Conservation (phyloP, 495 filamentous ascomycete genomes). For the Penicillium riverlandense region DNA sequence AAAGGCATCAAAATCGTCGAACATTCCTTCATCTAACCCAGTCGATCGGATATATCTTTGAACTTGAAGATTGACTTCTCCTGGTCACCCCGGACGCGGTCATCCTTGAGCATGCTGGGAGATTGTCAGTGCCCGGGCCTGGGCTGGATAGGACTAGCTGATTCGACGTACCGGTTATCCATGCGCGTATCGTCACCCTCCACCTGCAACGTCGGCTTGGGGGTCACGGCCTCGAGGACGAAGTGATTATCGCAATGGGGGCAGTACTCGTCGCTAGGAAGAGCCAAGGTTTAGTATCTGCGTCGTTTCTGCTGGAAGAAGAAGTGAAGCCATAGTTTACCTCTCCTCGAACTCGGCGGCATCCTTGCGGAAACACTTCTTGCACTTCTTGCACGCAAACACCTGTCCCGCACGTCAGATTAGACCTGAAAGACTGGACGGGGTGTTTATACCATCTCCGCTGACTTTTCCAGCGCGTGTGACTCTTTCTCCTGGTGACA, state of each 20-base stretch:
- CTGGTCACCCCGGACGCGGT: conserved; percentile 60
- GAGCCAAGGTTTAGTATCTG: not conserved
- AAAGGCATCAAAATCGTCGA: conserved; percentile 24
- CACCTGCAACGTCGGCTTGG: conserved; percentile 70
- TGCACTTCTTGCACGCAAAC: conserved; percentile 98
- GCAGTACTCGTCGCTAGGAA: conserved; percentile 85
- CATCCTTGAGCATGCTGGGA: conserved; percentile 86
- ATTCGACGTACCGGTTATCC: conserved; percentile 51
- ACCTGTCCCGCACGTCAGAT: conserved; percentile 21
- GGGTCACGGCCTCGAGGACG: conserved; percentile 77
- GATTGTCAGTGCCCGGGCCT: conserved; percentile 2
- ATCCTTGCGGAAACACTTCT: conserved; percentile 94
- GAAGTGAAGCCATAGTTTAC: conserved; percentile 20
- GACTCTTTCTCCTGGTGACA: conserved; percentile 79
- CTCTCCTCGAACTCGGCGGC: conserved; percentile 83
- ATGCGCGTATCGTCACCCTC: conserved; percentile 85
- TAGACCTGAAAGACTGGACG: not conserved
- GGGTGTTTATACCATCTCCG: conserved; percentile 63
- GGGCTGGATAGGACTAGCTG: not conserved
- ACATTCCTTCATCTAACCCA: conserved; percentile 46
- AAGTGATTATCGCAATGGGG: conserved; percentile 99
- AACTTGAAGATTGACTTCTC: conserved; percentile 66
- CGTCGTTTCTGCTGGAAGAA: conserved; percentile 1
- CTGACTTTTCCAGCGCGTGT: conserved; percentile 65
- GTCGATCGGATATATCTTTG: conserved; percentile 60